Evolutionary conservation across 148 eudicot genomes (phyloP), one percentile per base, ranked within the genome.

Genomic region (Heliosperma pusillum): DNA sequence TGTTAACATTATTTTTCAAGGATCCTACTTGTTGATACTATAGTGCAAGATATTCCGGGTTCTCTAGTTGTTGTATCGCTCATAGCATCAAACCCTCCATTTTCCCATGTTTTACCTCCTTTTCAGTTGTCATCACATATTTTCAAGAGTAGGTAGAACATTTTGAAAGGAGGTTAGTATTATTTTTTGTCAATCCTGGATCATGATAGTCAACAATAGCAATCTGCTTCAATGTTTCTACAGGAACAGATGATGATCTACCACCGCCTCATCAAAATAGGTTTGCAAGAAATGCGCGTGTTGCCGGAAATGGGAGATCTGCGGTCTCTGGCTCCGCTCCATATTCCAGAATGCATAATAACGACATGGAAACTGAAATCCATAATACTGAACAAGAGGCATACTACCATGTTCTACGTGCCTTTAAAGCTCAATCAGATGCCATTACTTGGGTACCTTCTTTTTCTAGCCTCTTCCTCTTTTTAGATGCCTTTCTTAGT

Each of bases 241-340:
- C 85, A 91, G 97, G 94, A 72, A 91, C 98, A 9, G 97, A 89
- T 82, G 98, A 93, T 81, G 98, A 91, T 80, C 91, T 91, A 60
- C 92, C 97, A 58, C 94, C 94, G n/a, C 71, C 92, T 67, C 94
- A 89, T 72, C 97, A 89, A 83, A 89, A 91, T 71, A 88, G 90
- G 86, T 91, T 82, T 79, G 82, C 86, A 58, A 88, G 89, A 84
- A 88, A 77, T 50, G 85, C 86, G 22, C 88, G 88, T 24, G 84
- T 86, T 74, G 76, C 89, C 67, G 92, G 87, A 62, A 91, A 87
- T 77, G 90, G 89, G 77, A 87, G 97, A 83, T 83, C 97, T 74
- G 81, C 84, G 45, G 83, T 73, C 76, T 74, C 84, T 78, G 85
- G 84, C 45, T 77, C 87, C 72, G 83, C 92, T 77, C 89, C 93